These are phyloP conservation scores for Pythium diclinum DNA, from an alignment of 352 stramenopile species.

Conservation along the genomic window DNA sequence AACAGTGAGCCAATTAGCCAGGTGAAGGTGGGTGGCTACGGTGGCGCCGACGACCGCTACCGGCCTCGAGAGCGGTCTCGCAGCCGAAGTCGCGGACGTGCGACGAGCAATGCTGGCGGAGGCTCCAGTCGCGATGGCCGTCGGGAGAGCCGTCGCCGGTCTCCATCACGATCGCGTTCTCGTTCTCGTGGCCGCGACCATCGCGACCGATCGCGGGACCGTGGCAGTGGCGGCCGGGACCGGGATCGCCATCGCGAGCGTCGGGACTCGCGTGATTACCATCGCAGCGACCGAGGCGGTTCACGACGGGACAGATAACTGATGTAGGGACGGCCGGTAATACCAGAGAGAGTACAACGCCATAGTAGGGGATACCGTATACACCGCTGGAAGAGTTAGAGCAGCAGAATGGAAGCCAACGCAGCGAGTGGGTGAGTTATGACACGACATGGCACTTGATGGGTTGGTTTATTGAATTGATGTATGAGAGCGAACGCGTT, in stretches of 20 bases:
- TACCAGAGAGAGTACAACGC: not conserved
- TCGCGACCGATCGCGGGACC: slow-evolving; percentile 14
- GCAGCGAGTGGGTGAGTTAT: not conserved
- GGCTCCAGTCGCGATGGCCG: slow-evolving; percentile 18
- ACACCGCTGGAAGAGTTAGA: not conserved
- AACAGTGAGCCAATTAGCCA: slow-evolving; percentile 30
- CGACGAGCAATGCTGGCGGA: not conserved
- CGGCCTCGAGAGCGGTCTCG: slow-evolving; percentile 32
- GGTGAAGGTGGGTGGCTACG: slow-evolving; percentile 25
- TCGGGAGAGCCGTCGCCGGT: slow-evolving; percentile 29
- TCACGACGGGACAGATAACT: slow-evolving; percentile 26
- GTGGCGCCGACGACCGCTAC: slow-evolving; percentile 34
- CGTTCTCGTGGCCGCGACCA: slow-evolving; percentile 33
- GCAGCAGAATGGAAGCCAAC: not conserved
- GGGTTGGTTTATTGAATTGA: slow-evolving; percentile 7
- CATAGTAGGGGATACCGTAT: too few relatives aligned
- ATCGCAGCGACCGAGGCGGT: slow-evolving; percentile 7
- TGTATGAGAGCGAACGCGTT: not conserved
- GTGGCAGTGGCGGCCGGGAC: slow-evolving; percentile 31
- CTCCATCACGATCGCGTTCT: slow-evolving; percentile 41
- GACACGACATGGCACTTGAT: not conserved
- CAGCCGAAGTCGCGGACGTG: slow-evolving; percentile 25
- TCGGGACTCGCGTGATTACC: slow-evolving; percentile 46
- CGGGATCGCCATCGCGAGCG: slow-evolving; percentile 41
- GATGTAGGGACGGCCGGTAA: not conserved